Evolutionary conservation across 371 early-diverging fungal species (phyloP).

Genomic region (Apophysomyces trapeziformis): DNA sequence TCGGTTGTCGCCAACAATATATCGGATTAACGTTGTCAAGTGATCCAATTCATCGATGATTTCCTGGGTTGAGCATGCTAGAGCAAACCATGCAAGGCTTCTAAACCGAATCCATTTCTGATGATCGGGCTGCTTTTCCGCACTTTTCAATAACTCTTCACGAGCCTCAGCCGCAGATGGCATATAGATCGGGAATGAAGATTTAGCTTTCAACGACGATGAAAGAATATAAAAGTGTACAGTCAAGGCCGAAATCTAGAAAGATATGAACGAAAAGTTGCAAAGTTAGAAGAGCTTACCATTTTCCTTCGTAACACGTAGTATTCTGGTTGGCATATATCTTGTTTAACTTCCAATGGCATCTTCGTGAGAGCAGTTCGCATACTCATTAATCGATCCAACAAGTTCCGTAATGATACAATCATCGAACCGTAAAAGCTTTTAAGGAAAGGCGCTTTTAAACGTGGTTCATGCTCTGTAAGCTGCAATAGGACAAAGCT

Average conservation of each 20-base stretch:
- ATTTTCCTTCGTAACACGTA: slow-evolving; percentile 56
- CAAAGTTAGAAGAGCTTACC: slow-evolving; percentile 33
- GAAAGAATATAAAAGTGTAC: slow-evolving; percentile 55
- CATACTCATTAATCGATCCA: slow-evolving; percentile 61
- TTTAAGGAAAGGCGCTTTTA: slow-evolving; percentile 64
- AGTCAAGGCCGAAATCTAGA: slow-evolving; percentile 47
- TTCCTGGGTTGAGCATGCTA: slow-evolving; percentile 56
- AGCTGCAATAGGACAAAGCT: slow-evolving; percentile 53
- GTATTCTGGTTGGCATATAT: slow-evolving; percentile 38
- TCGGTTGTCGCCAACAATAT: slow-evolving; percentile 45
- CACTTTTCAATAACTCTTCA: slow-evolving; percentile 43
- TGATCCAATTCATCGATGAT: slow-evolving; percentile 64
- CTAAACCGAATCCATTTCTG: slow-evolving; percentile 34
- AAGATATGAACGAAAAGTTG: slow-evolving; percentile 7
- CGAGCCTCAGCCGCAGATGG: slow-evolving; percentile 60
- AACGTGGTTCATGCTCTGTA: slow-evolving; percentile 61
- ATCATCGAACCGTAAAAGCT: slow-evolving; percentile 61
- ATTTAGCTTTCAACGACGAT: slow-evolving; percentile 55
- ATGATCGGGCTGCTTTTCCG: background rate
- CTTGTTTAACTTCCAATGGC: slow-evolving; percentile 49
- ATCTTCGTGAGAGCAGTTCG: slow-evolving; percentile 55
- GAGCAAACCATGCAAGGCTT: slow-evolving; percentile 57
- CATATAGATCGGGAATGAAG: slow-evolving; percentile 60
- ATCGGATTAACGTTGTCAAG: slow-evolving; percentile 38
- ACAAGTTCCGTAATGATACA: slow-evolving; percentile 53